Base-by-base conservation (phyloP, 2,329 filamentous ascomycete genomes). In the Stachybotrys echinatus region DNA sequence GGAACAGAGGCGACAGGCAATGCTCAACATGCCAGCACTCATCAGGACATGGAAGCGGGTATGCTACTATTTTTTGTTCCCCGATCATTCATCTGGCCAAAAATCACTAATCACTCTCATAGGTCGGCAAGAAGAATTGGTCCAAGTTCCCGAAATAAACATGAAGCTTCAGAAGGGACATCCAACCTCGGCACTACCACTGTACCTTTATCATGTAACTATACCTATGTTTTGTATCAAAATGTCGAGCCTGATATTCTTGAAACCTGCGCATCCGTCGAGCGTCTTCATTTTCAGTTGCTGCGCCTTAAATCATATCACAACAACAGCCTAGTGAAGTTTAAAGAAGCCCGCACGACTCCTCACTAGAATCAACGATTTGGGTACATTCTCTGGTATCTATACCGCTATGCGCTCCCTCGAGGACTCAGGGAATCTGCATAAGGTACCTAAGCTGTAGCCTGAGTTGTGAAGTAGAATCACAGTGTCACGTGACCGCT, bases 31-130 rank as follows among this genome's bases (percentile, higher is more conserved):
- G 94, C 91, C 92, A 55, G 83, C 87, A 63, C 81, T 97, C 74
- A 89, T 99, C 67, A 83, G 87, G 69, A 79, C 88, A 69, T 99
- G 92, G 94, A 96, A 96, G 74, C 85, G 88, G 82, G 89, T 94
- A 74, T 50, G 44, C 37, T 42, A 17, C 17, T 17, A n/a, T 44
- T 20, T 10, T n/a, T 20, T 39, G n/a, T 18, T 12, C n/a, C n/a
- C n/a, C 4, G 6, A 19, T 8, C 23, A 48, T 47, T 42, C 38
- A n/a, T 12, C 38, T 40, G 38, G 38, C 10, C 17, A 7, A 18
- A 10, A 17, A 8, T 8, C 5, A 18, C 38, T 40, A 40, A 40
- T 40, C 10, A 18, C 18, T 40, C 17, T 40, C 19, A 54, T 56
- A 83, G 80, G 64, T 77, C 55, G 78, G 79, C 55, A 79, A 74